Percentiles rank a stretch among this genome's conserved stretches.
Conservation (phyloP, 345 rosid species). For the Hibiscus mutabilis region DNA sequence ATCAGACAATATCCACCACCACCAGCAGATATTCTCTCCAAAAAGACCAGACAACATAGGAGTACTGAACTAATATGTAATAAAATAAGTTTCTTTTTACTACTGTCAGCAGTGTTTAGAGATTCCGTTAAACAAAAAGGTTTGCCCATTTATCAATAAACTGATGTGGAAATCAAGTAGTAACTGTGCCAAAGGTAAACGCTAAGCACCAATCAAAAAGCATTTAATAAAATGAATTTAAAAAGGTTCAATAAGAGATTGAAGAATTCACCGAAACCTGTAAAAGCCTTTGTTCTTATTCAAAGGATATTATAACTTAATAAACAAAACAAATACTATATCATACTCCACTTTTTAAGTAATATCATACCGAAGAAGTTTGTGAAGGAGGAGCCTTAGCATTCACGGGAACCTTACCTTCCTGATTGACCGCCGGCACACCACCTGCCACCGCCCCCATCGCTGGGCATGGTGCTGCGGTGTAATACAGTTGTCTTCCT, state of each 20-base stretch:
- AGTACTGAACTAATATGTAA: background rate
- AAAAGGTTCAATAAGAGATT: background rate
- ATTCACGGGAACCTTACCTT: constrained; percentile 30
- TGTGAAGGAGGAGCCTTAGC: constrained; percentile 22
- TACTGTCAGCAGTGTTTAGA: background rate
- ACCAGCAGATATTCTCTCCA: background rate
- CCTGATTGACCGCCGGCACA: constrained; percentile 30
- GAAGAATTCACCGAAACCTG: constrained; percentile 10
- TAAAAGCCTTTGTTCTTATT: constrained; percentile 18
- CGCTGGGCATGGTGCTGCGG: constrained; percentile 26
- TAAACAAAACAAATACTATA: constrained; percentile 5
- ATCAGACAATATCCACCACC: background rate
- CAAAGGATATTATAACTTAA: background rate
- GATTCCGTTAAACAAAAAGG: background rate
- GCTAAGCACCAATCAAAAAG: background rate
- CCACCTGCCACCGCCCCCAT: constrained; percentile 15
- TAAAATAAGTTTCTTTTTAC: background rate
- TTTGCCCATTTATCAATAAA: background rate
- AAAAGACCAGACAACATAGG: background rate
- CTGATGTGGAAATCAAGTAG: constrained; percentile 1
- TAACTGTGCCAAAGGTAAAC: background rate
- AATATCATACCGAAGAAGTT: constrained; percentile 18
- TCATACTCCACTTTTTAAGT: too few species aligned
- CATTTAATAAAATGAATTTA: background rate
- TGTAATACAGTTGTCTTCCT: constrained; percentile 50